Conservation (phyloP, 164 flowering plant genomes). For the Umbellularia californica region DNA sequence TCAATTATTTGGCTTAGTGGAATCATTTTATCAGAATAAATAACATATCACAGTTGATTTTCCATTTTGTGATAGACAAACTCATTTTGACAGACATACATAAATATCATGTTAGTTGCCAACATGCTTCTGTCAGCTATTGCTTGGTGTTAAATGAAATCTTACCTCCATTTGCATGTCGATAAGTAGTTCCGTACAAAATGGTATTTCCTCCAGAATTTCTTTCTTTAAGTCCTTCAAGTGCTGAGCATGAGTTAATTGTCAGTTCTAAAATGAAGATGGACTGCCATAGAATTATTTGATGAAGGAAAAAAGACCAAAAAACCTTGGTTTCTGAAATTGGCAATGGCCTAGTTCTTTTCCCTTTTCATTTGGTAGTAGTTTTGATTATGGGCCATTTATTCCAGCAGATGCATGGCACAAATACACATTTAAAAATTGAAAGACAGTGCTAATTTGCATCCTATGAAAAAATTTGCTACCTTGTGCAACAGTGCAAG, state of each 20-base stretch:
- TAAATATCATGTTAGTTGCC: neutral
- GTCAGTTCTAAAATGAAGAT: neutral
- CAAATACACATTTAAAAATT: neutral
- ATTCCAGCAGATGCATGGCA: neutral
- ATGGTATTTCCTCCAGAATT: slow-evolving; percentile 60
- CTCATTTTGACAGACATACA: neutral
- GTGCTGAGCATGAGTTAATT: slow-evolving; percentile 30
- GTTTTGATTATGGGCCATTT: neutral
- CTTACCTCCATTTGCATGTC: slow-evolving; percentile 52
- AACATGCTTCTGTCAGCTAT: neutral
- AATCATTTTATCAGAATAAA: no score
- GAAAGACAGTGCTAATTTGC: neutral
- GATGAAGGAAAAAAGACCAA: neutral
- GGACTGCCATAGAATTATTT: neutral
- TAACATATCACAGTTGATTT: neutral
- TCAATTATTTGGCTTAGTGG: no score
- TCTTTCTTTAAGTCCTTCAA: slow-evolving; percentile 50
- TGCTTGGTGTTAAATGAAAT: neutral
- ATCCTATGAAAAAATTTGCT: neutral
- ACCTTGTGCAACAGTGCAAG: neutral
- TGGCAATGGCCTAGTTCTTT: neutral
- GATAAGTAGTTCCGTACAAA: slow-evolving; percentile 38
- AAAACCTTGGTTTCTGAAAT: neutral
- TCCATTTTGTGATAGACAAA: neutral
- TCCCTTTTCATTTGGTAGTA: neutral